These are phyloP conservation scores for Pseudocercospora crystallina DNA, from an alignment of 2,329 filamentous ascomycete genomes.

Conservation along the genomic window DNA sequence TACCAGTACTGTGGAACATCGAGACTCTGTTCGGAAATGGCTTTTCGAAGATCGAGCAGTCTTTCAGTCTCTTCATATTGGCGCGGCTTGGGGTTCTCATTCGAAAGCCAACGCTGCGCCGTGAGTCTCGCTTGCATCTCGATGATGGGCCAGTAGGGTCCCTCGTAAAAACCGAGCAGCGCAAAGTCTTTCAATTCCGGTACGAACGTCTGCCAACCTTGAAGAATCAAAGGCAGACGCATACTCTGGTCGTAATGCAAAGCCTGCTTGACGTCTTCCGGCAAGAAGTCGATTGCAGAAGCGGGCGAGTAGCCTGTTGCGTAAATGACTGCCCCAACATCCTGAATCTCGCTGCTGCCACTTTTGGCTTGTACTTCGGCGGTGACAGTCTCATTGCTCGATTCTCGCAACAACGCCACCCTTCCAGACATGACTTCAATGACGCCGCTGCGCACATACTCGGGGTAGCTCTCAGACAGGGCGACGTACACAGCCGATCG, in stretches of 20 bases:
- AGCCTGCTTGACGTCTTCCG: conserved; percentile 53
- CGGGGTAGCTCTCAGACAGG: conserved; percentile 69
- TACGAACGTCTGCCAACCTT: conserved; percentile 44
- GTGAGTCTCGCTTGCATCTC: conserved; percentile 79
- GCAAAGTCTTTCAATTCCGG: conserved; percentile 65
- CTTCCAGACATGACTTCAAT: conserved; percentile 43
- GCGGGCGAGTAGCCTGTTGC: conserved; percentile 74
- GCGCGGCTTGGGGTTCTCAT: conserved; percentile 26
- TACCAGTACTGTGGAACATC: conserved; percentile 66
- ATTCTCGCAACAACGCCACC: conserved; percentile 28
- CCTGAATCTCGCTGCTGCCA: conserved; percentile 40
- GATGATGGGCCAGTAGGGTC: conserved; percentile 83
- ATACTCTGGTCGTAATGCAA: conserved; percentile 60
- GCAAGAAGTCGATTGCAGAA: conserved; percentile 64
- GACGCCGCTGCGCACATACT: conserved; percentile 67
- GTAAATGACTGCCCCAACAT: conserved; percentile 67
- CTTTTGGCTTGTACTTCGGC: conserved; percentile 6
- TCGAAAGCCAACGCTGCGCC: conserved; percentile 58
- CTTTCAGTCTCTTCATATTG: conserved; percentile 44
- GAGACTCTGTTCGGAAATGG: conserved; percentile 42
- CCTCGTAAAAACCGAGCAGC: conserved; percentile 81
- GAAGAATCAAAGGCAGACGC: conserved; percentile 64
- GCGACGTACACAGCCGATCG: conserved; percentile 50
- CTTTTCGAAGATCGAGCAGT: conserved; percentile 52
- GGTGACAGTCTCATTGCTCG: conserved; percentile 9